Evolutionary conservation across 768 basidiomycete genomes (phyloP), one percentile per base, ranked within the genome.

Genomic region (Auriscalpium orientale): DNA sequence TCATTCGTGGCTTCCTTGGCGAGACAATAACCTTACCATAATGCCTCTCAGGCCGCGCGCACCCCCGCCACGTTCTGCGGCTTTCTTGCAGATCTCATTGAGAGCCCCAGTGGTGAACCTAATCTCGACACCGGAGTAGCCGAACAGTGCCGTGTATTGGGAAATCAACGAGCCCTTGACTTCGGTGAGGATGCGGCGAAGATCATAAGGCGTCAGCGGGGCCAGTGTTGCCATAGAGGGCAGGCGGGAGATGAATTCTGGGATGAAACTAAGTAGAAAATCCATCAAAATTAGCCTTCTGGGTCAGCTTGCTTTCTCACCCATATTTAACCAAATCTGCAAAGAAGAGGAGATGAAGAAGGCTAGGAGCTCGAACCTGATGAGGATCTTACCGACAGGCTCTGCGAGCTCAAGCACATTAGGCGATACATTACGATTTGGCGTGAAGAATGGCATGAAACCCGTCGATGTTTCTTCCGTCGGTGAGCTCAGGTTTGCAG

Each of bases 211-310:
- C 6, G 89, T 87, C 2, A 98, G 77, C 7, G 89, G 87, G 7
- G 86, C 70, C 7, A 98, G 79, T 1, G 91, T 84, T 4, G 95
- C 89, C 37, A 94, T 78, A n/a, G 92, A 87, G 5, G 95, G 95
- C n/a, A 97, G 71, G 33, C 95, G 88, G 16, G 90, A 92, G 51
- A 95, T 80, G 63, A 98, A 98, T 71, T 98, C 95, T 21, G 95
- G 95, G 56, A 98, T 98, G 60, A 97, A 89, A 3, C 89, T 89
- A 56, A 8, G 47, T 54, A n/a, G 34, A 46, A 38, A 62, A 45
- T 21, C 13, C 47, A 9, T 5, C 40, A 9, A 37, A 21, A 33
- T 40, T 16, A 46, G 28, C 28, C 7, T 34, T 20, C 28, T 36
- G 47, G 7, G 22, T 28, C 28, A 4, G 28, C 28, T 28, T 28